phyloP scores from a whole-genome alignment of 1,284 basidiomycete species.

The Cryptococcus sp. region DNA sequence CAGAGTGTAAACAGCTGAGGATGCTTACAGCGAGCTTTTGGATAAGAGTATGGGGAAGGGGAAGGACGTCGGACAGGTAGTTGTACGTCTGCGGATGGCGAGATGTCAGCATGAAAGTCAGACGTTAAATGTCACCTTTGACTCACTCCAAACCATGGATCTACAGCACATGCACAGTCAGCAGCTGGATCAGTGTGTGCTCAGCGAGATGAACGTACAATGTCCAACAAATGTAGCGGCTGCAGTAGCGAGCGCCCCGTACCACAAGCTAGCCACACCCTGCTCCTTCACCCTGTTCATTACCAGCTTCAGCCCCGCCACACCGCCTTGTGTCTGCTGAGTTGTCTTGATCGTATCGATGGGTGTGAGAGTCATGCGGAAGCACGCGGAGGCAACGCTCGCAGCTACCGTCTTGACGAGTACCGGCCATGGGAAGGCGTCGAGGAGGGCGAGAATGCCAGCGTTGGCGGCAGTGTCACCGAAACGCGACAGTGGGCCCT shows the following conservation, averaged over 20 bases:
- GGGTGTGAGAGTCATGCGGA: slow-evolving; percentile 79
- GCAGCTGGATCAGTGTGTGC: no score
- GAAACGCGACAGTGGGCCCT: slow-evolving; percentile 59
- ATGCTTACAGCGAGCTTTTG: slow-evolving; percentile 56
- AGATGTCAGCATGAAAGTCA: background rate
- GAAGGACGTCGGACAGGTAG: slow-evolving; percentile 64
- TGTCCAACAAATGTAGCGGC: slow-evolving; percentile 88
- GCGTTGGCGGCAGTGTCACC: slow-evolving; percentile 71
- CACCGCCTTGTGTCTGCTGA: slow-evolving; percentile 76
- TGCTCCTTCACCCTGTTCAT: slow-evolving; percentile 65
- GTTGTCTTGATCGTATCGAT: slow-evolving; percentile 90
- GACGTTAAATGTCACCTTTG: background rate
- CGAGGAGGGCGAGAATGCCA: slow-evolving; percentile 42
- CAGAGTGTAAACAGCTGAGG: background rate
- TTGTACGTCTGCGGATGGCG: slow-evolving; percentile 59
- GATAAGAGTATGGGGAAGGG: slow-evolving; percentile 56
- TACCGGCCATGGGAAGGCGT: slow-evolving; percentile 39
- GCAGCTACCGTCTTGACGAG: slow-evolving; percentile 47
- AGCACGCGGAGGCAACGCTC: slow-evolving; percentile 57
- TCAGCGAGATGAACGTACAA: slow-evolving; percentile 52
- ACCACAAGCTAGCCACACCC: slow-evolving; percentile 76
- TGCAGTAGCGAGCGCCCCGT: slow-evolving; percentile 80
- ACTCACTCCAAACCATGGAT: slow-evolving; percentile 53
- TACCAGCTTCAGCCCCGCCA: slow-evolving; percentile 61
- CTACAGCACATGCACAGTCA: slow-evolving; percentile 49